Percentiles rank a stretch among this genome's conserved stretches.
phyloP scores from a whole-genome alignment of 2,329 filamentous ascomycete species.

The Hortaea sp. region DNA sequence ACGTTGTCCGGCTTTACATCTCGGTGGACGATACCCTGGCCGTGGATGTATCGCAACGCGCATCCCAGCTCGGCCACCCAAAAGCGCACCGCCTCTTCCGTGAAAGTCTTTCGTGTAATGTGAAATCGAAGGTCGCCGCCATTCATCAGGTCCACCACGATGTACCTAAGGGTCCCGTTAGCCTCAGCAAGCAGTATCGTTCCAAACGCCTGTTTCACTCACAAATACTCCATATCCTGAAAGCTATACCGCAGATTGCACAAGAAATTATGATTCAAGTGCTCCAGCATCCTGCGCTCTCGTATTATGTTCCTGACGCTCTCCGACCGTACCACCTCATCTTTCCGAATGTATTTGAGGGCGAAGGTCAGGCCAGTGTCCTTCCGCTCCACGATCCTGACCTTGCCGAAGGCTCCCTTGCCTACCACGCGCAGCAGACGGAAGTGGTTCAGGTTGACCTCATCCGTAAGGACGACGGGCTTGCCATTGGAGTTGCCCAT shows the following conservation, averaged over 20 bases:
- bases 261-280: slow-evolving; percentile 94
- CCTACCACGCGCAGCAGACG: slow-evolving; percentile 89
- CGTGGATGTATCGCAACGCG: slow-evolving; percentile 77
- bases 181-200: background rate
- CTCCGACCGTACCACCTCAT: slow-evolving; percentile 97
- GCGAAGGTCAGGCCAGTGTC: slow-evolving; percentile 91
- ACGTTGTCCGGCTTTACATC: slow-evolving; percentile 92
- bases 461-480: slow-evolving; percentile 81
- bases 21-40: slow-evolving; percentile 78
- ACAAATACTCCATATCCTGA: slow-evolving; percentile 98
- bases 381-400: slow-evolving; percentile 95
- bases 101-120: slow-evolving; percentile 95
- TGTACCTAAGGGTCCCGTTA: slow-evolving; percentile 46
- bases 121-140: slow-evolving; percentile 95
- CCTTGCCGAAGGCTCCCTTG: slow-evolving; percentile 96
- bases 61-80: slow-evolving; percentile 95
- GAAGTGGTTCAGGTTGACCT: slow-evolving; percentile 98
- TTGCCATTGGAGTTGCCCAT: slow-evolving; percentile 98
- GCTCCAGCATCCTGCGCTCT: slow-evolving; percentile 94
- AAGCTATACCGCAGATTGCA: slow-evolving; percentile 99
- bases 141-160: slow-evolving; percentile 97
- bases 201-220: slow-evolving; percentile 28
- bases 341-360: slow-evolving; percentile 95
- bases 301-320: slow-evolving; percentile 97
- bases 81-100: slow-evolving; percentile 90